Evolutionary conservation across 2,329 filamentous ascomycete genomes (phyloP).

Genomic region (Exserohilum turcica): DNA sequence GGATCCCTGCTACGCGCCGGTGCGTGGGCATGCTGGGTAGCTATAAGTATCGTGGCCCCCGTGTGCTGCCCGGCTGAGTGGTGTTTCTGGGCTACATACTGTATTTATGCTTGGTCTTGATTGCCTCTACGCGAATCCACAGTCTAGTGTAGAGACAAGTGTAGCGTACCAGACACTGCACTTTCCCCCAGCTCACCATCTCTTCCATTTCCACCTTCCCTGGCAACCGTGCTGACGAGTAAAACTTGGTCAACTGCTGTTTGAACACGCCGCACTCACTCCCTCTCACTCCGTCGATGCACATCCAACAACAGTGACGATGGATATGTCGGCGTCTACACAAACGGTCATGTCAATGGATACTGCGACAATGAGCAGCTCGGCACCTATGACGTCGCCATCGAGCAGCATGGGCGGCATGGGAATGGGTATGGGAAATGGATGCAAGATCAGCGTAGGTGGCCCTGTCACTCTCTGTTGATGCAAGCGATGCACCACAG

Average conservation of each 20-base stretch:
- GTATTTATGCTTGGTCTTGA: too few species aligned
- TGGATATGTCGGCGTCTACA: not conserved
- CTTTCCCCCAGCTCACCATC: not conserved
- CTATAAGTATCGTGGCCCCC: too few species aligned
- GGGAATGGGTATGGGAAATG: slow-evolving; percentile 33
- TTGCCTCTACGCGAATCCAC: too few species aligned
- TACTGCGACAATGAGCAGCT: slow-evolving; percentile 16
- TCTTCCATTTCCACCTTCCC: not conserved
- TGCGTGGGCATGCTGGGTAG: too few species aligned
- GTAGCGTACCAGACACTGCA: not conserved
- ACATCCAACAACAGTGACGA: not conserved
- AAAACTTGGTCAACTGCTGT: not conserved
- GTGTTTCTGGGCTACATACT: too few species aligned
- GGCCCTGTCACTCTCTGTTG: not conserved
- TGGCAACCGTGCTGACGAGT: not conserved
- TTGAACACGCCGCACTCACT: not conserved
- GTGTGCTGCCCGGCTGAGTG: too few species aligned
- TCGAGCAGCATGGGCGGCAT: slow-evolving; percentile 29
- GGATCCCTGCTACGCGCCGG: not conserved
- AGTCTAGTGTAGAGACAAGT: too few species aligned
- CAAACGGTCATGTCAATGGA: not conserved
- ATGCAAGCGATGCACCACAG: not conserved
- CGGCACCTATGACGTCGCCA: slow-evolving; percentile 20
- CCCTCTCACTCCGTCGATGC: not conserved
- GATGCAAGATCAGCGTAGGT: slow-evolving; percentile 42